Evolutionary conservation across 148 eudicot genomes (phyloP), one percentile per base, ranked within the genome.

Genomic region (Oxyria digyna): DNA sequence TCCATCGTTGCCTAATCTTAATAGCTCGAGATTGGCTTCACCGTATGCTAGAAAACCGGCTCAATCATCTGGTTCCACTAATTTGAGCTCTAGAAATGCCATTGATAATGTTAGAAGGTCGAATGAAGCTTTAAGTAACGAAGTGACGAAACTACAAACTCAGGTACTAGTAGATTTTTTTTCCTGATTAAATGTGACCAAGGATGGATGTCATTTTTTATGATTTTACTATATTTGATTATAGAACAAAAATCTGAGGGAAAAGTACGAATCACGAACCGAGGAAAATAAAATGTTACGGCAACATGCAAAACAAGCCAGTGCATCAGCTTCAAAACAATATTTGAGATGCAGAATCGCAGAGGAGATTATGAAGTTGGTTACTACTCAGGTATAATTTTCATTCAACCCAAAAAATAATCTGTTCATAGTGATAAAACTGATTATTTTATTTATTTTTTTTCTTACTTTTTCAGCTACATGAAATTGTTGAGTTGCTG

Each of bases 61-160:
- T 12, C 84, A 87, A 59, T 91, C 98, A 45, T 77, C 89, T 24
- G 76, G 78, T 4, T 67, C 89, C 54, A 89, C 96, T 21, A 79
- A 79, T 2, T 78, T 82, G 49, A 59, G 17, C 18, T 86, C 96
- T 32, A 83, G 90, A 76, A 91, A 91, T 45, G 81, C 86, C 29
- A 78, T 82, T 74, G 98, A 93, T 74, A 84, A 79, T 77, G 85
- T 93, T 17, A 86, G 78, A 80, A 90, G 78, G 78, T 77, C 96
- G n/a, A 90, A 89, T 67, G 96, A 88, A 40, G 76, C 79, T 75
- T 73, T 93, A 69, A 83, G 78, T 72, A 87, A 87, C 74, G 96
- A 93, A 88, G 87, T 93, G 15, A 57, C 86, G 20, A 85, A 84
- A 79, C 78, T 93, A 72, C 96, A 85, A 38, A 82, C 52, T 75